Percentiles rank a stretch among this genome's conserved stretches.
phyloP scores from a whole-genome alignment of 805 yeast genomes.

The Saturnispora hagleri region DNA sequence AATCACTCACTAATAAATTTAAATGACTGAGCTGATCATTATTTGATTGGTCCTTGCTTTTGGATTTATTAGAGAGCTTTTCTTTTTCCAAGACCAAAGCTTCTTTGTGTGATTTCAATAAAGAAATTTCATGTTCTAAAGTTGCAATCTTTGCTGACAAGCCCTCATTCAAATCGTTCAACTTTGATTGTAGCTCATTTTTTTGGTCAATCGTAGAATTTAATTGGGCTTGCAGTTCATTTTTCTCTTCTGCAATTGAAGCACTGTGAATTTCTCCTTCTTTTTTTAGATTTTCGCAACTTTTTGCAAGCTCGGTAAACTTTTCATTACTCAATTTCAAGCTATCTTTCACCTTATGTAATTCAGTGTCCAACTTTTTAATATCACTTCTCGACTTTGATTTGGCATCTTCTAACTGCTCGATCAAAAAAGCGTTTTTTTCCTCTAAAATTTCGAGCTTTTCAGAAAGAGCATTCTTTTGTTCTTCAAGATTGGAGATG shows the following conservation, averaged over 20 bases:
- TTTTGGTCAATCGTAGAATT: not conserved
- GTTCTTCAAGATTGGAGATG: not conserved
- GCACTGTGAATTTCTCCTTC: not conserved
- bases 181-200: not conserved
- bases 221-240: not conserved
- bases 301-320: not conserved
- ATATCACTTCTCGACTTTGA: not conserved
- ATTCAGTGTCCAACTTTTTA: not conserved
- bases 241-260: not conserved
- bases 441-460: not conserved
- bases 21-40: not conserved
- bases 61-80: not conserved
- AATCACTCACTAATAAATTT: not conserved
- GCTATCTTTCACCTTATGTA: not conserved
- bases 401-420: not conserved
- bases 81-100: not conserved
- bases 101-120: not conserved
- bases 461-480: not conserved
- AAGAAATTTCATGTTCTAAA: not conserved
- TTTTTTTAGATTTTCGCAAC: not conserved
- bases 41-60: not conserved
- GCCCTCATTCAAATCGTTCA: not conserved
- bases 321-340: not conserved
- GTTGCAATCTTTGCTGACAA: not conserved
- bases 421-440: not conserved